These are phyloP conservation scores for Penicillium odoratum DNA, from an alignment of 495 filamentous ascomycete genomes.

Conservation along the genomic window DNA sequence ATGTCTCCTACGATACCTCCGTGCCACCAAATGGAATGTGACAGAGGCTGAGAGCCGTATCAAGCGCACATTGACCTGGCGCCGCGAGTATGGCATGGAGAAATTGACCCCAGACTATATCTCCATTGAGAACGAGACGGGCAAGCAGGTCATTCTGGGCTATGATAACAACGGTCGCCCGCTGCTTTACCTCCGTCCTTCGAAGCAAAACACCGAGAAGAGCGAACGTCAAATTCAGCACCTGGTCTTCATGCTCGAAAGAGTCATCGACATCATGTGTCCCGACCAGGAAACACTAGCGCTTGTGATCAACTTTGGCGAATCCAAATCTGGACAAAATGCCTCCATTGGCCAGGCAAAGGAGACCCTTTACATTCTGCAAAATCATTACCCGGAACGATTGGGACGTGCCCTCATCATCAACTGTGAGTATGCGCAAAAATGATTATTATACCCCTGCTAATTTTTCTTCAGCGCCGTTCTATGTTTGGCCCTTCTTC, in stretches of 20 bases:
- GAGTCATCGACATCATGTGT: slow-evolving; percentile 81
- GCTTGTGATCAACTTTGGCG: slow-evolving; percentile 85
- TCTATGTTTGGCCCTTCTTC: slow-evolving; percentile 86
- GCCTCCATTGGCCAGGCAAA: slow-evolving; percentile 74
- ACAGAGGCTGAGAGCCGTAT: slow-evolving; percentile 75
- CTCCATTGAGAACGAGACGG: slow-evolving; percentile 88
- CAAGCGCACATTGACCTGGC: slow-evolving; percentile 78
- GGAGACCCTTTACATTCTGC: slow-evolving; percentile 80
- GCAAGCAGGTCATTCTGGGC: slow-evolving; percentile 86
- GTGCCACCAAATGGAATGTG: slow-evolving; percentile 87
- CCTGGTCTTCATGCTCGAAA: slow-evolving; percentile 92
- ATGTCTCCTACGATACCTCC: slow-evolving; percentile 88
- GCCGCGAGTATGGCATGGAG: slow-evolving; percentile 80
- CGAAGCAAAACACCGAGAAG: slow-evolving; percentile 86
- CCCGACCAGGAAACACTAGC: slow-evolving; percentile 82
- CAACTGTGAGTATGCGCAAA: slow-evolving; percentile 60
- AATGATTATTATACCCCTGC: neutral
- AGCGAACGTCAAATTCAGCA: slow-evolving; percentile 91
- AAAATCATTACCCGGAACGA: slow-evolving; percentile 92
- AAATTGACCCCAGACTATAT: slow-evolving; percentile 79
- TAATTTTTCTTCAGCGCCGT: slow-evolving; percentile 63
- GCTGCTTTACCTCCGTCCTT: slow-evolving; percentile 86
- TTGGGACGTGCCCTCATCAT: slow-evolving; percentile 85
- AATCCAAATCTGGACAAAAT: slow-evolving; percentile 71
- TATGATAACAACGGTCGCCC: slow-evolving; percentile 82